Percentiles rank a stretch among this genome's conserved stretches.
Conservation (phyloP, 441 rosid species). For the Macaranga tanarius region DNA sequence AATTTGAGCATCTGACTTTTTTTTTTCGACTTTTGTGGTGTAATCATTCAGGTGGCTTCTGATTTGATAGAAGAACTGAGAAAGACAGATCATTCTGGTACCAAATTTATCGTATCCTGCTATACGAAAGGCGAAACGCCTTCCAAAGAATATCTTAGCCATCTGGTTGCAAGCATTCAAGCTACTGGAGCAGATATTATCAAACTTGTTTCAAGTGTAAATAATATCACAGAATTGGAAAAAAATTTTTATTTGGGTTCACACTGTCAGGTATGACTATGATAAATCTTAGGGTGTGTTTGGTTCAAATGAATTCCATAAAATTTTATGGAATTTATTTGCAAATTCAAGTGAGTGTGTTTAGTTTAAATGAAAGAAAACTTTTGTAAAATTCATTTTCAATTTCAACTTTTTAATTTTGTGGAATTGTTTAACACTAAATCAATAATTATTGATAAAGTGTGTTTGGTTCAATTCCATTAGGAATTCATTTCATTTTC, state of each 20-base stretch:
- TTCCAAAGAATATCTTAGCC: constrained; percentile 62
- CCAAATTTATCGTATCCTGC: constrained; percentile 68
- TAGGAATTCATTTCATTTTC: no score
- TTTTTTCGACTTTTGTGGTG: constrained; percentile 15
- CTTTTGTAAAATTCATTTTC: no score
- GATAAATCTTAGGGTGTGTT: not conserved
- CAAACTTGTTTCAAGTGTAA: constrained; percentile 73
- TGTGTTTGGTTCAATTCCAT: no score
- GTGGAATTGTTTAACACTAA: no score
- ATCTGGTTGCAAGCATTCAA: constrained; percentile 60
- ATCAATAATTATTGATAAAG: no score
- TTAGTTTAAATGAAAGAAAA: no score
- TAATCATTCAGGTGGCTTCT: constrained; percentile 65
- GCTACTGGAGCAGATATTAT: constrained; percentile 81
- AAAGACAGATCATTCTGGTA: constrained; percentile 48
- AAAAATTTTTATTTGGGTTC: constrained; percentile 66
- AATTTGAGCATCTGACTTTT: not conserved
- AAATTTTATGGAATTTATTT: no score
- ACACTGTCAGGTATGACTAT: constrained; percentile 56
- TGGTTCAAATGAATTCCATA: no score
- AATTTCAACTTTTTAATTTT: no score
- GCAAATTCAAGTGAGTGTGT: no score
- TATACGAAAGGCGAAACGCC: constrained; percentile 73
- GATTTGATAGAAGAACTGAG: constrained; percentile 38
- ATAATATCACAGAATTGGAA: constrained; percentile 70